phyloP scores from a whole-genome alignment of 73 alveolate species.

The Blepharisma stoltei region DNA sequence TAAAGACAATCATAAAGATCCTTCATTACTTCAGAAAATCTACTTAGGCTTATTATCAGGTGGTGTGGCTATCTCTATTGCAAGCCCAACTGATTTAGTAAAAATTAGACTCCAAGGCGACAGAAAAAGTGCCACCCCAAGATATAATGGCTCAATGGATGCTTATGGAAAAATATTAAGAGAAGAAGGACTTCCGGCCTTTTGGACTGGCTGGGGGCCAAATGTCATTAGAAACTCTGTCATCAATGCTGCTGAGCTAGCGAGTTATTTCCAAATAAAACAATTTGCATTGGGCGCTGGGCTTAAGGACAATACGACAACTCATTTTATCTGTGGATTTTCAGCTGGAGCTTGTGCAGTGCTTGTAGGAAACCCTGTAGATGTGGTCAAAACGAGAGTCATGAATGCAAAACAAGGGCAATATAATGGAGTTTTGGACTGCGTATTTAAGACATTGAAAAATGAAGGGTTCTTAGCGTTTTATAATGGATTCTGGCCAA shows the following conservation, averaged over 20 bases:
- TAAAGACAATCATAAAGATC: constrained; percentile 10
- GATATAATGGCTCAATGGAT: constrained; percentile 40
- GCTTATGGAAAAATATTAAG: constrained; percentile 40
- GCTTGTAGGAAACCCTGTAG: constrained; percentile 47
- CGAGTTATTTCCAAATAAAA: constrained; percentile 41
- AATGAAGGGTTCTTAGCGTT: constrained; percentile 56
- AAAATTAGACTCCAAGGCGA: constrained; percentile 53
- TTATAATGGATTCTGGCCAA: constrained; percentile 51
- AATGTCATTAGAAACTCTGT: constrained; percentile 44
- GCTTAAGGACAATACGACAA: constrained; percentile 37
- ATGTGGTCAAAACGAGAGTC: constrained; percentile 44
- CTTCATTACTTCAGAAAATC: constrained; percentile 40
- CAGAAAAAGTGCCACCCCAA: constrained; percentile 29
- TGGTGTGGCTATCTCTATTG: constrained; percentile 45
- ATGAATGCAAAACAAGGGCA: constrained; percentile 36
- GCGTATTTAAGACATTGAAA: constrained; percentile 32
- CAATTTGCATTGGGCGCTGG: constrained; percentile 28
- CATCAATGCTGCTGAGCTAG: constrained; percentile 46
- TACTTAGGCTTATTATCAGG: constrained; percentile 43
- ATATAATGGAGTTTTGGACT: constrained; percentile 41
- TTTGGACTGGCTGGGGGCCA: constrained; percentile 50
- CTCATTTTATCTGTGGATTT: constrained; percentile 44
- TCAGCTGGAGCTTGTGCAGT: constrained; percentile 54
- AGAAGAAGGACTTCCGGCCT: constrained; percentile 41
- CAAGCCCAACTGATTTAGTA: constrained; percentile 54